These are phyloP conservation scores for Colletotrichum brevisporum DNA, from an alignment of 2,329 filamentous ascomycete genomes.

Conservation along the genomic window DNA sequence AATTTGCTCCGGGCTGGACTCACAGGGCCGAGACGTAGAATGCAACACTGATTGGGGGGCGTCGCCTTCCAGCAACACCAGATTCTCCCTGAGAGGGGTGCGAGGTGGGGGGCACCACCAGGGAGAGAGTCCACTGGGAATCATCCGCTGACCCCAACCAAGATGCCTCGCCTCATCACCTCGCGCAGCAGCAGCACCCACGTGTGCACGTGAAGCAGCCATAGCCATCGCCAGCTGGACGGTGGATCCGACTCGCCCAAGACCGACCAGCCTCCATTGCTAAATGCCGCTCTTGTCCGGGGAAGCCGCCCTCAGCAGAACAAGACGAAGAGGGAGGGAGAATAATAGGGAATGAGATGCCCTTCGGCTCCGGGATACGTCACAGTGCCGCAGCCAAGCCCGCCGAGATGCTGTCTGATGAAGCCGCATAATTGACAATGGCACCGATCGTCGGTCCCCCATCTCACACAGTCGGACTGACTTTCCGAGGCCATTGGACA, in stretches of 20 bases:
- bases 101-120: constrained; percentile 19
- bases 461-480: neutral
- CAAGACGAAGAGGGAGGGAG: neutral
- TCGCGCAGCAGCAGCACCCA: constrained; percentile 1
- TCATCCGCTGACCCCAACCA: constrained; percentile 1
- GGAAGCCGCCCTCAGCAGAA: too few relatives aligned
- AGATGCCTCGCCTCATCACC: constrained; percentile 1
- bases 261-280: too few relatives aligned
- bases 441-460: constrained; percentile 3
- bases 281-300: too few relatives aligned
- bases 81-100: constrained; percentile 18
- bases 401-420: constrained; percentile 15
- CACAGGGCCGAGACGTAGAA: constrained; percentile 5
- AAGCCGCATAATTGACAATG: constrained; percentile 16
- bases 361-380: constrained; percentile 14
- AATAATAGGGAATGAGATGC: constrained; percentile 5
- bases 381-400: constrained; percentile 26
- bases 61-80: neutral
- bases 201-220: constrained; percentile 36
- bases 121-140: constrained; percentile 10
- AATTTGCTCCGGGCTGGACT: constrained; percentile 13
- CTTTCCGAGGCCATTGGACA: constrained; percentile 15
- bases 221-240: constrained; percentile 24
- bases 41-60: constrained; percentile 30
- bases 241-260: constrained; percentile 22